A percentile compares a stretch with the other conserved stretches of the same genome.
These are phyloP conservation scores for Lanmaoa rubissima DNA, from an alignment of 768 basidiomycete species.

Conservation along the genomic window DNA sequence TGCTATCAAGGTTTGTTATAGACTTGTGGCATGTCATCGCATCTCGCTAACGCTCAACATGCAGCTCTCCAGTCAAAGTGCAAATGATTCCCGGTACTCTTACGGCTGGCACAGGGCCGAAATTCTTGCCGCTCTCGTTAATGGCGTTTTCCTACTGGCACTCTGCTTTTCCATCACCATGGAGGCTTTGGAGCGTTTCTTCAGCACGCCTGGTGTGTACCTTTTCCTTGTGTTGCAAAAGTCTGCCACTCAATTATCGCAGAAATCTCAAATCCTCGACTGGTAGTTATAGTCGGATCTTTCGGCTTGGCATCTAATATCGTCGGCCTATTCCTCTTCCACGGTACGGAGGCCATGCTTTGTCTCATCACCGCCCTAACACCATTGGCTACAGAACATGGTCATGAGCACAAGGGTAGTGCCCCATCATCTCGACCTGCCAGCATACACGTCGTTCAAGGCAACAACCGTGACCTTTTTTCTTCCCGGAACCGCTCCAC, in stretches of 20 bases:
- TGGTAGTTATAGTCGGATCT: conserved; percentile 88
- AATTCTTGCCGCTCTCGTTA: conserved; percentile 91
- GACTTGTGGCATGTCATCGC: conserved; percentile 2
- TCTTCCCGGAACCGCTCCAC: conserved; percentile 35
- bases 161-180: conserved; percentile 94
- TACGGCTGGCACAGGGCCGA: conserved; percentile 99
- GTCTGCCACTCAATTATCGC: conserved; percentile 9
- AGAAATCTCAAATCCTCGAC: conserved; percentile 87
- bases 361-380: conserved; percentile 7
- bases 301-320: conserved; percentile 90
- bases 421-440: conserved; percentile 38
- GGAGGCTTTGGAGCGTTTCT: conserved; percentile 90
- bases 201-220: conserved; percentile 68
- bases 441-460: conserved; percentile 31
- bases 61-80: conserved; percentile 62
- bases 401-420: conserved; percentile 47
- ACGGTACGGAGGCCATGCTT: conserved; percentile 53
- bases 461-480: conserved; percentile 22
- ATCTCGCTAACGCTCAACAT: conserved; percentile 4
- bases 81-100: conserved; percentile 75
- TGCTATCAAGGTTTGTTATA: conserved; percentile 68
- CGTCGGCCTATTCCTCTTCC: conserved; percentile 91
- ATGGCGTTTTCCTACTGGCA: conserved; percentile 95
- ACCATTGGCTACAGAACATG: conserved; percentile 50
- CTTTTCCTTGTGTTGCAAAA: conserved; percentile 1